Conservation (phyloP, 768 basidiomycete species). For the Roridomyces roridus region DNA sequence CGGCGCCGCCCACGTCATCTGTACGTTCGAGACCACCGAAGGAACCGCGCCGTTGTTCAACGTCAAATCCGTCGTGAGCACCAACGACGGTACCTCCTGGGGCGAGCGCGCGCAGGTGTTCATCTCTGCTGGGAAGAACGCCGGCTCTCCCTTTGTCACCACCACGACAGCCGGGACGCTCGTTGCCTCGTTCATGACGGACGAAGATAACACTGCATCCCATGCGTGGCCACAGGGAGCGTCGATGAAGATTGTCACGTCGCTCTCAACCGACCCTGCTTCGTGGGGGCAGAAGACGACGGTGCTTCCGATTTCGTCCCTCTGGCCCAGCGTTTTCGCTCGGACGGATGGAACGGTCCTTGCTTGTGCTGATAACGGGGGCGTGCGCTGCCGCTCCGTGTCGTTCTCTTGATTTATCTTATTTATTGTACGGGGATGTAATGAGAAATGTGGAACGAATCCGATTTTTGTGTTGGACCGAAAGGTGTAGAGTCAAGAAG, state of each 20-base stretch:
- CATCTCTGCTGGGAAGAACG: conserved; percentile 21
- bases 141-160: conserved; percentile 26
- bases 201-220: conserved; percentile 26
- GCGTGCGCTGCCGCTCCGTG: conserved; percentile 4
- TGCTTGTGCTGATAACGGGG: conserved; percentile 16
- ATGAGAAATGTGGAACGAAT: too few species aligned
- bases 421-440: too few species aligned
- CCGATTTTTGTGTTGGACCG: too few species aligned
- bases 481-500: too few species aligned
- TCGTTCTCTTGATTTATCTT: conserved; percentile 15
- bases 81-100: conserved; percentile 24
- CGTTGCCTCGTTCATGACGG: conserved; percentile 29
- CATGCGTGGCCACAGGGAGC: not conserved
- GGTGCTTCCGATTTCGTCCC: not conserved
- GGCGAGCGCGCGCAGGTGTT: conserved; percentile 20
- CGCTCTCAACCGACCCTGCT: conserved; percentile 1
- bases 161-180: conserved; percentile 20
- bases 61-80: conserved; percentile 29
- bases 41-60: conserved; percentile 20
- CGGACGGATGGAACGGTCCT: conserved; percentile 6
- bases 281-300: conserved; percentile 24
- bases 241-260: conserved; percentile 19
- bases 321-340: conserved; percentile 9
- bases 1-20: conserved; percentile 18
- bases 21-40: conserved; percentile 33